A percentile compares a stretch with the other conserved stretches of the same genome.
These are phyloP conservation scores for Colletotrichum spinosum DNA, from an alignment of 2,329 filamentous ascomycete genomes.

Conservation along the genomic window DNA sequence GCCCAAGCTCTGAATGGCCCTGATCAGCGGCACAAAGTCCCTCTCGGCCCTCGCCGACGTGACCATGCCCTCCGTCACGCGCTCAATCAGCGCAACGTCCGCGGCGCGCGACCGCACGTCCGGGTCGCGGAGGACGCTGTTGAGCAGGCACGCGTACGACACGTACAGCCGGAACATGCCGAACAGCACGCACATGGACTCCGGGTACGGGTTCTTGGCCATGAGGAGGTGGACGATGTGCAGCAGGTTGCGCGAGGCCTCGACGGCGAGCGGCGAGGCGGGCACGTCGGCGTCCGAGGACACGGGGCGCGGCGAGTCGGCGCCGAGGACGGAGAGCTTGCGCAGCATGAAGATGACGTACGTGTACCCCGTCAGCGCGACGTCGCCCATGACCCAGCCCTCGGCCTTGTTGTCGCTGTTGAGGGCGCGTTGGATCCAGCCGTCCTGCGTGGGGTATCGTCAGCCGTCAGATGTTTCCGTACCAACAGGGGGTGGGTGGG, in stretches of 20 bases:
- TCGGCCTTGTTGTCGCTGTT: slow-evolving; percentile 39
- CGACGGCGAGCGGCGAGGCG: slow-evolving; percentile 44
- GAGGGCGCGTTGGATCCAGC: slow-evolving; percentile 40
- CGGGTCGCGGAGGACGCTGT: slow-evolving; percentile 39
- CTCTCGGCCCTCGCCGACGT: slow-evolving; percentile 40
- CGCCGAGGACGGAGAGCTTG: slow-evolving; percentile 37
- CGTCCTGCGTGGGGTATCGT: slow-evolving; percentile 37
- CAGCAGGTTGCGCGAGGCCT: slow-evolving; percentile 42
- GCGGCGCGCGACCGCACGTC: slow-evolving; percentile 36
- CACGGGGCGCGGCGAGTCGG: slow-evolving; percentile 42
- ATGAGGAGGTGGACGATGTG: slow-evolving; percentile 39
- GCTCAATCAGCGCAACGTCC: slow-evolving; percentile 41
- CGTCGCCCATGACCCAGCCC: slow-evolving; percentile 43
- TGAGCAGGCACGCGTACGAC: slow-evolving; percentile 43
- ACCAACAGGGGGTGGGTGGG: not conserved
- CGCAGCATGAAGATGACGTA: slow-evolving; percentile 50
- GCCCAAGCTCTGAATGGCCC: slow-evolving; percentile 43
- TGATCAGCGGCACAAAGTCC: slow-evolving; percentile 43
- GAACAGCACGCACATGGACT: slow-evolving; percentile 42
- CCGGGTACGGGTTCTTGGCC: slow-evolving; percentile 39
- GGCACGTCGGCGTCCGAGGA: slow-evolving; percentile 44
- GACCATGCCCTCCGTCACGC: slow-evolving; percentile 36
- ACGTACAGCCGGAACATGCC: slow-evolving; percentile 45
- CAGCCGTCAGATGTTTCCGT: not conserved
- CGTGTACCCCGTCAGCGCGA: slow-evolving; percentile 45